Conservation (phyloP, 179 eudicot species). For the Camellia oleifera region DNA sequence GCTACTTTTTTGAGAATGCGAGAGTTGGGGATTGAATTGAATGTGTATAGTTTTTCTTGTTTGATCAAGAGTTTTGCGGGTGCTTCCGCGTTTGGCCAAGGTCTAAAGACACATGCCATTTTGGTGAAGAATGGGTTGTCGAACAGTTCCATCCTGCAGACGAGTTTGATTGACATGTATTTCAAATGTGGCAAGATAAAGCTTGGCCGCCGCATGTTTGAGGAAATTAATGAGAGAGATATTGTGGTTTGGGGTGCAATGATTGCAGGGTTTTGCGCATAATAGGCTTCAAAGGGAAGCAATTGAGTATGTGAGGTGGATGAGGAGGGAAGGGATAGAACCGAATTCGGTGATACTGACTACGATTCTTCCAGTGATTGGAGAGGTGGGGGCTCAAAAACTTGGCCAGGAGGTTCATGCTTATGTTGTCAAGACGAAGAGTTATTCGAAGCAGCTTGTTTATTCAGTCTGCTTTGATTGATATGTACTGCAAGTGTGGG, state of each 20-base stretch:
- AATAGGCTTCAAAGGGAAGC: conserved; percentile 57
- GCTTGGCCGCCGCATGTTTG: conserved; percentile 64
- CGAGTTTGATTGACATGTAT: conserved; percentile 82
- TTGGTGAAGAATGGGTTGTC: conserved; percentile 79
- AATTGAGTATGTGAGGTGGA: conserved; percentile 52
- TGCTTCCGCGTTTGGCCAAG: conserved; percentile 52
- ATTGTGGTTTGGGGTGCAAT: conserved; percentile 85
- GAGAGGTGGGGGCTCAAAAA: conserved; percentile 51
- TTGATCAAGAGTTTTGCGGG: conserved; percentile 88
- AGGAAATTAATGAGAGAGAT: conserved; percentile 68
- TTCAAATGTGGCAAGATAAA: conserved; percentile 76
- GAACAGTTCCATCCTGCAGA: conserved; percentile 45
- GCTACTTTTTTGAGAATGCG: conserved; percentile 52
- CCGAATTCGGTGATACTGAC: conserved; percentile 76
- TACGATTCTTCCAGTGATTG: conserved; percentile 64
- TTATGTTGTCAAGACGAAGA: conserved; percentile 54
- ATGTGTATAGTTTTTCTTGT: conserved; percentile 78
- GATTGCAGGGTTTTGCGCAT: conserved; percentile 86
- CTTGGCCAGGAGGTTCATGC: conserved; percentile 81
- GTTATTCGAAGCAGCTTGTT: conserved; percentile 58
- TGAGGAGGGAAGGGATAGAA: conserved; percentile 50
- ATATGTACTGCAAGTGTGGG: conserved; percentile 93
- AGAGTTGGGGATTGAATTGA: conserved; percentile 65
- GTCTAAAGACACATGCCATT: conserved; percentile 64
- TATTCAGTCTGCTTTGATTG: conserved; percentile 72